These are phyloP conservation scores for Colletotrichum melonis DNA, from an alignment of 2,329 filamentous ascomycete genomes.

Conservation along the genomic window DNA sequence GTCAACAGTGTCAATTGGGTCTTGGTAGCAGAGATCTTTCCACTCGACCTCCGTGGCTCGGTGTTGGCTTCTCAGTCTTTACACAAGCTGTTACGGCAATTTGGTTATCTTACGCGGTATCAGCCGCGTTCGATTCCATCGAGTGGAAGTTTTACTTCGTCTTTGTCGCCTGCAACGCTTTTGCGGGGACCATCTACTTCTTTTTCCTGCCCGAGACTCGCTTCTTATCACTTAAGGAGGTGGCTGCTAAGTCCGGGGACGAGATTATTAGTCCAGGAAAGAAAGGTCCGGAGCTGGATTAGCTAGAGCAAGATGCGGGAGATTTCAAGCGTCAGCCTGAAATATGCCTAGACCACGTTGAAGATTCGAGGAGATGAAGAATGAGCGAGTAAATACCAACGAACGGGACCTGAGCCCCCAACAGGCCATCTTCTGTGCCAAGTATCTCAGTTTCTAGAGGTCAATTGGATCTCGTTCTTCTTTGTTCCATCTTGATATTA, in stretches of 20 bases:
- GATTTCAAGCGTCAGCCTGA: not conserved
- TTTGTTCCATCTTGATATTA: too few relatives aligned
- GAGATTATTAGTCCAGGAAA: slow-evolving; percentile 11
- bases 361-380: not conserved
- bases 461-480: too few relatives aligned
- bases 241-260: slow-evolving; percentile 48
- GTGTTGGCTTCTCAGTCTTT: slow-evolving; percentile 43
- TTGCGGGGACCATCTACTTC: slow-evolving; percentile 45
- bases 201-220: slow-evolving; percentile 49
- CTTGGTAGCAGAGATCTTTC: slow-evolving; percentile 44
- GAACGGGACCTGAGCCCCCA: too few relatives aligned
- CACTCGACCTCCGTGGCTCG: slow-evolving; percentile 41
- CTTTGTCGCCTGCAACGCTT: slow-evolving; percentile 45
- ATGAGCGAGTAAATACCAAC: not conserved
- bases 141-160: slow-evolving; percentile 47
- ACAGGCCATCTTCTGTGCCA: too few relatives aligned
- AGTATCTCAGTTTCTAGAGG: too few relatives aligned
- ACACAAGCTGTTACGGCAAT: slow-evolving; percentile 44
- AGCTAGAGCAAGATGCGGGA: not conserved
- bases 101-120: slow-evolving; percentile 44
- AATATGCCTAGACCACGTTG: not conserved
- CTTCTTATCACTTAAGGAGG: slow-evolving; percentile 45
- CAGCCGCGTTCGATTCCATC: slow-evolving; percentile 43
- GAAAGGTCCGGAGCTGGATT: not conserved
- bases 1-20: slow-evolving; percentile 48